Percentiles rank a stretch among this genome's conserved stretches.
These are phyloP conservation scores for Bolboschoenus planiculmis DNA, from an alignment of 176 grass and related monocot genomes.

Conservation along the genomic window DNA sequence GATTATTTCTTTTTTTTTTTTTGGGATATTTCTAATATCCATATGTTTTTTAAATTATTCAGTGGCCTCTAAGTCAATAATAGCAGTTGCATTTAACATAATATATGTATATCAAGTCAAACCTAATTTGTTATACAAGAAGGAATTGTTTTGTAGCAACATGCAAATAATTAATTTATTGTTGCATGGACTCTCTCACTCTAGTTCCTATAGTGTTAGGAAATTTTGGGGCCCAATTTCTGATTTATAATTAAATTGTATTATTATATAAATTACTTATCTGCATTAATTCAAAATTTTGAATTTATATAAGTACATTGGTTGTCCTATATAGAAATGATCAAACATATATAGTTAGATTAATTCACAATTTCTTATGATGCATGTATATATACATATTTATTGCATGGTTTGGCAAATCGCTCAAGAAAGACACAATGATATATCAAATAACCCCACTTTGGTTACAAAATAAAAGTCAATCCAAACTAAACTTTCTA, in stretches of 20 bases:
- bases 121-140: constrained; percentile 11
- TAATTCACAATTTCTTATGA: neutral
- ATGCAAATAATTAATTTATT: constrained; percentile 4
- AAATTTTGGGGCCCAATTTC: neutral
- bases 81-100: constrained; percentile 6
- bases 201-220: neutral
- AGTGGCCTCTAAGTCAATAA: constrained; percentile 12
- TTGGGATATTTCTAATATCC: neutral
- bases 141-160: constrained; percentile 10
- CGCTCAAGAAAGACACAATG: neutral
- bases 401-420: neutral
- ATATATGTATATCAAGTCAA: constrained; percentile 13
- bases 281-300: constrained; percentile 1
- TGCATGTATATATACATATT: neutral
- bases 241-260: neutral
- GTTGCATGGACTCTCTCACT: neutral
- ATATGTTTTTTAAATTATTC: neutral
- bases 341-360: neutral
- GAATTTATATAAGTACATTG: neutral
- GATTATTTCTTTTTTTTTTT: neutral
- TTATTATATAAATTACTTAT: neutral
- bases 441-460: constrained; percentile 11
- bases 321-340: neutral
- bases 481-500: constrained; percentile 7
- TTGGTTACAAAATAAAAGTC: constrained; percentile 19